Conservation (phyloP, 495 filamentous ascomycete species). For the Tuber melanosporum region DNA sequence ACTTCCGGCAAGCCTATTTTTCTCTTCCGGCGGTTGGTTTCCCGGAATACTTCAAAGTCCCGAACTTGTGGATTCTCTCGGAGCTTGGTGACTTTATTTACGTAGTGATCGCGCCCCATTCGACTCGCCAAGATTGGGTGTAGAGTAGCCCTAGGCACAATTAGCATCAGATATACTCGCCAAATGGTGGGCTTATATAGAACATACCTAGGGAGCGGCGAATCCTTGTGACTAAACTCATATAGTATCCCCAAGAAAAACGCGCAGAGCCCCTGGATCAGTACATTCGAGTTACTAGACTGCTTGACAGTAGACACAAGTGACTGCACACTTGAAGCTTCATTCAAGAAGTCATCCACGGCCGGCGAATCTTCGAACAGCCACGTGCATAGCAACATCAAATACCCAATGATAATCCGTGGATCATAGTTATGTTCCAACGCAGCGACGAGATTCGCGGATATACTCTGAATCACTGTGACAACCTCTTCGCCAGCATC, state of each 20-base stretch:
- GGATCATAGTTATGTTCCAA: constrained; percentile 72
- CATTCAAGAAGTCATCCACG: constrained; percentile 89
- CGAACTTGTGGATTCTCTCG: constrained; percentile 75
- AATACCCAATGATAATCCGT: constrained; percentile 72
- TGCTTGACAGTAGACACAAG: constrained; percentile 63
- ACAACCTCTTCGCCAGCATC: constrained; percentile 90
- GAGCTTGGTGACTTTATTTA: constrained; percentile 73
- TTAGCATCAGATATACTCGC: constrained; percentile 3
- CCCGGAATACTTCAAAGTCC: constrained; percentile 74
- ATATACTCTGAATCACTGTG: constrained; percentile 82
- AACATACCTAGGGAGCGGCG: constrained; percentile 59
- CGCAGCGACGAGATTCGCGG: constrained; percentile 69
- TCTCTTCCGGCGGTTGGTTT: constrained; percentile 26
- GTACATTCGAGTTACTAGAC: constrained; percentile 51
- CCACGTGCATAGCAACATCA: constrained; percentile 90
- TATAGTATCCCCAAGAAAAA: constrained; percentile 83
- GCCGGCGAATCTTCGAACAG: constrained; percentile 86
- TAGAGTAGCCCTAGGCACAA: constrained; percentile 56
- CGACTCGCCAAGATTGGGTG: constrained; percentile 72
- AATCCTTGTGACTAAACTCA: constrained; percentile 96
- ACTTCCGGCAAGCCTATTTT: constrained; percentile 64
- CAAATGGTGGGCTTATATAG: not conserved
- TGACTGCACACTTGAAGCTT: constrained; percentile 84
- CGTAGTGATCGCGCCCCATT: constrained; percentile 80
- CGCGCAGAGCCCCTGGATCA: constrained; percentile 76